These are phyloP conservation scores for Cladosporium oxysporum DNA, from an alignment of 2,329 filamentous ascomycete species.

Conservation along the genomic window DNA sequence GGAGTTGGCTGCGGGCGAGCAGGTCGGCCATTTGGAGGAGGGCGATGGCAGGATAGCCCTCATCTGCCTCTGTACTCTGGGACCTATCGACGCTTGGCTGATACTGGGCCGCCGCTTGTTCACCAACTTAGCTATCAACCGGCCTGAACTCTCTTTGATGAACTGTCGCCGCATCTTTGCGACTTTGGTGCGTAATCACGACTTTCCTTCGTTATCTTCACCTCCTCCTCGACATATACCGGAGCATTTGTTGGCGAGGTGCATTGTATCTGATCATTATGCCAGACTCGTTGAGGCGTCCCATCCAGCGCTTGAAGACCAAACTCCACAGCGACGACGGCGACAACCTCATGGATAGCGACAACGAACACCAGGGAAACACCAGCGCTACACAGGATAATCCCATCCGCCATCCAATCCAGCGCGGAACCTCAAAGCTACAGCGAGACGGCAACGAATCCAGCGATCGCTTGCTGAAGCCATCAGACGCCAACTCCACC, in stretches of 20 bases:
- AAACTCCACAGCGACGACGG: neutral
- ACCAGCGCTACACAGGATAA: neutral
- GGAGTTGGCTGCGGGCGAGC: neutral
- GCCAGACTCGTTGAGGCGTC: constrained; percentile 3
- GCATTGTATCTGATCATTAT: neutral
- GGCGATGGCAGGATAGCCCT: neutral
- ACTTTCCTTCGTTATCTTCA: neutral
- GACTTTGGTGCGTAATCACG: constrained; percentile 2
- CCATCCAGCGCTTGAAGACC: neutral
- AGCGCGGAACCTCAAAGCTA: constrained; percentile 11
- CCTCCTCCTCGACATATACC: neutral
- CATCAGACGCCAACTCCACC: neutral
- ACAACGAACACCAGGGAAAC: neutral
- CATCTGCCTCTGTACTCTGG: neutral
- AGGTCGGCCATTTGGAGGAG: neutral
- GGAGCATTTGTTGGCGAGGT: neutral
- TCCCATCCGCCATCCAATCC: constrained; percentile 13
- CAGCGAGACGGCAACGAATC: constrained; percentile 10
- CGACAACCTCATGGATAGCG: neutral
- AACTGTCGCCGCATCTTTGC: neutral
- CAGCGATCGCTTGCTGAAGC: neutral
- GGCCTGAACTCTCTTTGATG: neutral
- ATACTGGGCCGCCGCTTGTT: neutral
- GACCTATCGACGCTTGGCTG: neutral
- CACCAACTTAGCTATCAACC: neutral